phyloP scores from a whole-genome alignment of 2,329 filamentous ascomycete genomes.

The Botrytis aclada region DNA sequence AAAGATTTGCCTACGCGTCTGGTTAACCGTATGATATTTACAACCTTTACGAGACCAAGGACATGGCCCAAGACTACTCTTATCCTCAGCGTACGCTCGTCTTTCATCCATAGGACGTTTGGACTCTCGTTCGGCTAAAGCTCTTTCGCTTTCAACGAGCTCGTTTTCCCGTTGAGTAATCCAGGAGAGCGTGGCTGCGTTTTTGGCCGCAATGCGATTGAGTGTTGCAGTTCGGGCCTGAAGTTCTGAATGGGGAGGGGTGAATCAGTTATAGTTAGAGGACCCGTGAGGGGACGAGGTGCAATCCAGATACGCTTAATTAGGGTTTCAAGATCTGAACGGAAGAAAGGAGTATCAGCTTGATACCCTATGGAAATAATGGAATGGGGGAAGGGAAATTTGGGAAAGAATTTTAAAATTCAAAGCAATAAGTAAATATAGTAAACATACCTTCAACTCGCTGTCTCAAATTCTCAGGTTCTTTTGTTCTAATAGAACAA shows the following conservation, averaged over 20 bases:
- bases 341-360: slow-evolving; percentile 8
- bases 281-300: slow-evolving; percentile 11
- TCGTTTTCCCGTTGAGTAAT: background rate
- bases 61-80: background rate
- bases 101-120: background rate
- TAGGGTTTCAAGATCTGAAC: background rate
- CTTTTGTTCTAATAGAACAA: slow-evolving; percentile 12
- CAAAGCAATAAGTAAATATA: background rate
- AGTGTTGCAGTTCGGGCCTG: background rate
- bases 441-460: slow-evolving; percentile 5
- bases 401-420: background rate
- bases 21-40: background rate
- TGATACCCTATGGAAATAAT: background rate
- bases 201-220: slow-evolving; percentile 14
- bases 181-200: slow-evolving; percentile 5
- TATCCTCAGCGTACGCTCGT: slow-evolving; percentile 1
- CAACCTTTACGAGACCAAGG: background rate
- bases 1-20: background rate
- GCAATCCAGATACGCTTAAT: slow-evolving; percentile 12
- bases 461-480: background rate
- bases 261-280: background rate
- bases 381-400: background rate
- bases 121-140: slow-evolving; percentile 2
- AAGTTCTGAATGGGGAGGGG: background rate
- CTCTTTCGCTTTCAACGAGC: background rate